phyloP scores from a whole-genome alignment of 306 rosid species.

The Gastrolobium villosum region DNA sequence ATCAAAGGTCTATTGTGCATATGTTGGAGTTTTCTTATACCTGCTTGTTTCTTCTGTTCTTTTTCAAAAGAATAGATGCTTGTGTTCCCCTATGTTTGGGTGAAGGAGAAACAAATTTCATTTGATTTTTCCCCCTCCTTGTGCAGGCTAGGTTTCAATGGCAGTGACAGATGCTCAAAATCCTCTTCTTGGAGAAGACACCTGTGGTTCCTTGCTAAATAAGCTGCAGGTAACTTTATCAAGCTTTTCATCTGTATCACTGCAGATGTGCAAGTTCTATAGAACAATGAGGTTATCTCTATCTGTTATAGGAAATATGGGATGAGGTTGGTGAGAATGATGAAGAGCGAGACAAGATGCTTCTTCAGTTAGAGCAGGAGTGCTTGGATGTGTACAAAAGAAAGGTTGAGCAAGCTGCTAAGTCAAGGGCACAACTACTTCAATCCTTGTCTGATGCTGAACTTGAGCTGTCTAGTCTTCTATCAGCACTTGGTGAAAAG shows the following conservation, averaged over 20 bases:
- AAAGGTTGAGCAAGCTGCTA: conserved; percentile 88
- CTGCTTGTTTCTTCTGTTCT: conserved; percentile 22
- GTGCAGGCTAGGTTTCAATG: conserved; percentile 69
- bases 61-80: conserved; percentile 21
- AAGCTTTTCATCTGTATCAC: conserved; percentile 3
- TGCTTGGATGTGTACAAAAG: conserved; percentile 91
- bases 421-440: conserved; percentile 87
- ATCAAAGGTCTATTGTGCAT: too few relatives aligned
- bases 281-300: conserved; percentile 26
- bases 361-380: conserved; percentile 91
- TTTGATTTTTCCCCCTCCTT: conserved; percentile 23
- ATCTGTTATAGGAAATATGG: conserved; percentile 82
- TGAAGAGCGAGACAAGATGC: conserved; percentile 90
- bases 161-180: conserved; percentile 67
- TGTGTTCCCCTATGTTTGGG: neutral
- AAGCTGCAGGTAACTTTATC: conserved; percentile 74
- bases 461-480: conserved; percentile 77
- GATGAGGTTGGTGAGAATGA: conserved; percentile 96
- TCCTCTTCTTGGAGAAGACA: conserved; percentile 73
- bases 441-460: conserved; percentile 80
- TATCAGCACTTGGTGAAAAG: conserved; percentile 82
- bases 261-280: conserved; percentile 11
- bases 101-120: conserved; percentile 21
- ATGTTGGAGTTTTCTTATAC: neutral
- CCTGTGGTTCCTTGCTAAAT: conserved; percentile 82